These are phyloP conservation scores for Helotiales sp. DNA, from an alignment of 2,329 filamentous ascomycete genomes.

Conservation along the genomic window DNA sequence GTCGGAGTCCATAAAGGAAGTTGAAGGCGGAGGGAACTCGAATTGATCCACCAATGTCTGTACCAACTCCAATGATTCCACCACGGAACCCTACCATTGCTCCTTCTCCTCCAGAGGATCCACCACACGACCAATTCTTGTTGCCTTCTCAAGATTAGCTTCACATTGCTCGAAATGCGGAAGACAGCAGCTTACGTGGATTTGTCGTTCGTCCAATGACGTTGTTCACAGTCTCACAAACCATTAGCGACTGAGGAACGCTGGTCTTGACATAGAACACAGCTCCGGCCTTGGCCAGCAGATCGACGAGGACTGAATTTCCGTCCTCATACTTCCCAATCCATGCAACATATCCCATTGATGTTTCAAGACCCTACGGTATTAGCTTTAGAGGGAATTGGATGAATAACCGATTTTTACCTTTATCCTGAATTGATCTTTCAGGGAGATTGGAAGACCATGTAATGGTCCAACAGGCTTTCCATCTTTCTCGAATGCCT, in stretches of 20 bases:
- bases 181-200: slow-evolving; percentile 28
- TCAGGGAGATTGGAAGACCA: slow-evolving; percentile 58
- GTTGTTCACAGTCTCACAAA: slow-evolving; percentile 42
- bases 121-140: slow-evolving; percentile 30
- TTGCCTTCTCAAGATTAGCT: slow-evolving; percentile 10
- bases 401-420: slow-evolving; percentile 25
- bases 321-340: slow-evolving; percentile 29
- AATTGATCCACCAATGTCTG: slow-evolving; percentile 37
- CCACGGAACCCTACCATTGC: slow-evolving; percentile 30
- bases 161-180: background rate
- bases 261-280: slow-evolving; percentile 93
- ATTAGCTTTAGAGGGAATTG: background rate
- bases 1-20: slow-evolving; percentile 39
- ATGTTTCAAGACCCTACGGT: slow-evolving; percentile 47
- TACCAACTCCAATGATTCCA: slow-evolving; percentile 30
- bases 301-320: slow-evolving; percentile 34
- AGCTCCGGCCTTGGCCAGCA: slow-evolving; percentile 58
- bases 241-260: slow-evolving; percentile 54
- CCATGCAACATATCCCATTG: slow-evolving; percentile 63
- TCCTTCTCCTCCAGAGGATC: slow-evolving; percentile 34
- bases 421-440: slow-evolving; percentile 63
- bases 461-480: slow-evolving; percentile 59
- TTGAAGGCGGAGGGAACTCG: slow-evolving; percentile 38
- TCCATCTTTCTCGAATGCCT: slow-evolving; percentile 39
- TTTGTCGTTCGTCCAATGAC: slow-evolving; percentile 43